Evolutionary conservation across 2,329 filamentous ascomycete genomes (phyloP), one percentile per base, ranked within the genome.

Genomic region (Elsinoe arachidis): DNA sequence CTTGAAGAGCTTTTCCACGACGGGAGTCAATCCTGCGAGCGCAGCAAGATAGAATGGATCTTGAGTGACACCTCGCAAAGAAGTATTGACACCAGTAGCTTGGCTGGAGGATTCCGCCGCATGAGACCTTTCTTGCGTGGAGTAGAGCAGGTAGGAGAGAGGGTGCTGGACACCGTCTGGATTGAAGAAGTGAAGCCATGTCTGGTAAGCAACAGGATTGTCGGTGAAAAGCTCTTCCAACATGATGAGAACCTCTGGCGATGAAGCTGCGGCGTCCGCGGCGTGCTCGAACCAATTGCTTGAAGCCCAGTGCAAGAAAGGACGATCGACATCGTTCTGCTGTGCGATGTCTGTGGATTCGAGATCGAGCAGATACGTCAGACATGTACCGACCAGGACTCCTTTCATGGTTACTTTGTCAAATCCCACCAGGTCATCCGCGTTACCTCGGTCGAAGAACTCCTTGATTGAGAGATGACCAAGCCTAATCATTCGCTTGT

Each of bases 111-210:
- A 14, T 3, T 43, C 38, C 38, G 38, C 19, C 3, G 38, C 12
- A 26, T 26, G 3, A 6, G 23, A 26, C n/a, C 38, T 14, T 17
- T 43, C 14, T 19, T 15, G 38, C 15, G 15, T 43, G n/a, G 19
- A 14, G 9, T n/a, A 2, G 9, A 17, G 38, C n/a, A 15, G 15
- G 38, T n/a, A 9, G 14, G 55, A 23, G 7, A 61, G 38, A 17
- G 61, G 54, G 11, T 58, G 11, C 46, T 56, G 33, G 9, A 59
- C 57, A 37, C 60, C 44, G 46, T 61, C 58, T 9, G 61, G 60
- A 26, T 61, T 61, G 35, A 7, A 43, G 15, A 59, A 38, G 2
- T 65, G 57, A 14, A 63, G 58, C 51, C 38, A 43, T 17, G 58
- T 15, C 3, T 21, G 30, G 30, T 17, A 34, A 10, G 21, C 15